phyloP scores from a whole-genome alignment of 306 rosid species.

The Amphicarpaea edgeworthii region DNA sequence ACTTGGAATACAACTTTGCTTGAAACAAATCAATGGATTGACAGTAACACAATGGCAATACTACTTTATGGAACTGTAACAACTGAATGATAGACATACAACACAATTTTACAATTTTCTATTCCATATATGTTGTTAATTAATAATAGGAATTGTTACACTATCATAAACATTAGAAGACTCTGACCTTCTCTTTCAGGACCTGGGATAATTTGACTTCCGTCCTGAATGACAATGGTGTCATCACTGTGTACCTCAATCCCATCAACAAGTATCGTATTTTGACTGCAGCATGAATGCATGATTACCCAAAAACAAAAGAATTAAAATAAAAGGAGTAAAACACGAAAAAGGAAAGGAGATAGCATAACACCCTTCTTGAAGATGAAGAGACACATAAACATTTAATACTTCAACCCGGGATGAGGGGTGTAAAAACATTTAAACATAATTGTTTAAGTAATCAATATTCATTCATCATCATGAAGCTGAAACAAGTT shows the following conservation, averaged over 20 bases:
- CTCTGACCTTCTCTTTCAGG: constrained; percentile 69
- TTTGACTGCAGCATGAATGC: constrained; percentile 53
- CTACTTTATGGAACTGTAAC: constrained; percentile 19
- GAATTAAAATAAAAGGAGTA: not conserved
- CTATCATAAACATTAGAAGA: constrained; percentile 28
- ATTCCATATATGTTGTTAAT: not conserved
- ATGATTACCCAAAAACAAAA: constrained; percentile 24
- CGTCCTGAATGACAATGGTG: constrained; percentile 61
- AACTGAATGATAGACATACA: constrained; percentile 7
- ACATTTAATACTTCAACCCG: constrained; percentile 7
- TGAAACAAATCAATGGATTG: constrained; percentile 24
- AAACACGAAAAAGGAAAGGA: constrained; percentile 27
- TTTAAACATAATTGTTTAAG: constrained; percentile 5
- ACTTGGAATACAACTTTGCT: constrained; percentile 36
- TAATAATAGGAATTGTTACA: constrained; percentile 16
- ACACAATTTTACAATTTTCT: constrained; percentile 17
- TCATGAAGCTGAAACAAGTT: constrained; percentile 29
- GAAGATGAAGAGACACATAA: not conserved
- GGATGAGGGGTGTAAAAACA: not conserved
- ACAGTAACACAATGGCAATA: not conserved
- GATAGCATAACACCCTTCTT: constrained; percentile 16
- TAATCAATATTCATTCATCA: not conserved
- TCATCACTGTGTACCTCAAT: constrained; percentile 56
- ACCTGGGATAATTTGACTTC: constrained; percentile 76
- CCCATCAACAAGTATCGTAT: constrained; percentile 71